These are phyloP conservation scores for Lichtheimia ornata DNA, from an alignment of 371 early-diverging fungal species.

Conservation along the genomic window DNA sequence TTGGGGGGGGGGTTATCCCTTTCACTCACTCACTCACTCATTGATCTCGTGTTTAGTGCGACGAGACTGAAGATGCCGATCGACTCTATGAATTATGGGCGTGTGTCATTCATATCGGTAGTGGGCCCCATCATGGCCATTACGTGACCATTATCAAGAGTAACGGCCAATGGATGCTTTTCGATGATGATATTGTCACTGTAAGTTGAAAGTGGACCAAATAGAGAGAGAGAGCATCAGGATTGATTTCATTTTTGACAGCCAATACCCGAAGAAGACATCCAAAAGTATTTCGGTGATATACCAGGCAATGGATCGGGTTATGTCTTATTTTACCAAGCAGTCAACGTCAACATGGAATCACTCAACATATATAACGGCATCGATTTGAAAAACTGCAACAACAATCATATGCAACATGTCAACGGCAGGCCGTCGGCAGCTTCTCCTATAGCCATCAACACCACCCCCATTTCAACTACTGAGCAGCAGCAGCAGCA, in stretches of 20 bases:
- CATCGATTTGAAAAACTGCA: constrained; percentile 14
- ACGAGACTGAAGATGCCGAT: constrained; percentile 84
- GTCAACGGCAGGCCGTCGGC: constrained; percentile 20
- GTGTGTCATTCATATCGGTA: constrained; percentile 91
- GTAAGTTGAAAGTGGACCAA: constrained; percentile 35
- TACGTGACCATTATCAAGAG: constrained; percentile 91
- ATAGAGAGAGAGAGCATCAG: background rate
- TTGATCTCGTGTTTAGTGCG: constrained; percentile 47
- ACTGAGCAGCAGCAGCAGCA: constrained; percentile 2
- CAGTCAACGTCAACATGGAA: constrained; percentile 50
- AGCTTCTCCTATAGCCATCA: background rate
- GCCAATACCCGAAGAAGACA: constrained; percentile 77
- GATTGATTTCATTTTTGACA: constrained; percentile 14
- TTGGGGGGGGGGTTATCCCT: background rate
- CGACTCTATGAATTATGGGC: constrained; percentile 87
- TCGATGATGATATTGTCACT: constrained; percentile 93
- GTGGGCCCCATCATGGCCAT: constrained; percentile 96
- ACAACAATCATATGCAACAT: background rate
- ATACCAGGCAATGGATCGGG: constrained; percentile 78
- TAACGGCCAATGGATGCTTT: constrained; percentile 86
- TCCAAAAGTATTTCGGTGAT: constrained; percentile 84
- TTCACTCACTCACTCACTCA: background rate
- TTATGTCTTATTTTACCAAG: constrained; percentile 83
- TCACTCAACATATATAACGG: constrained; percentile 29
- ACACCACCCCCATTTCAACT: background rate